phyloP scores from a whole-genome alignment of 2,329 filamentous ascomycete species.

The Colletotrichum higginsianum region DNA sequence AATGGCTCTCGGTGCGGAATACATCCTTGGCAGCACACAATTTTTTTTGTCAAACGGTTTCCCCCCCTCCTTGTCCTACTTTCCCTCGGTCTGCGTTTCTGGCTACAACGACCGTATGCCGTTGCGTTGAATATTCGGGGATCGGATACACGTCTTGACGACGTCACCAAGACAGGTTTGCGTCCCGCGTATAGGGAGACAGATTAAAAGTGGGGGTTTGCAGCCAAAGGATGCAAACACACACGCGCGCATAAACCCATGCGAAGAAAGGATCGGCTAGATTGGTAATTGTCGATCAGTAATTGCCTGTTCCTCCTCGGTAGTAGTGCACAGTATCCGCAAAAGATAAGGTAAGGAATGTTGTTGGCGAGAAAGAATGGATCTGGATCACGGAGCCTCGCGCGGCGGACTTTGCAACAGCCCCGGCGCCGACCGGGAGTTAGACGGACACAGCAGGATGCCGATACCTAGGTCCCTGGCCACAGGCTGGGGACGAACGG shows the following conservation, averaged over 20 bases:
- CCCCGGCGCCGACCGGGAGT: slow-evolving; percentile 2
- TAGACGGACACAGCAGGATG: neutral
- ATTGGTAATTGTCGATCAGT: neutral
- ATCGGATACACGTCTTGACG: too few species aligned
- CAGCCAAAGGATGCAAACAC: neutral
- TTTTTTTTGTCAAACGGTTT: neutral
- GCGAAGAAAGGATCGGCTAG: too few species aligned
- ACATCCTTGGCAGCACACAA: slow-evolving; percentile 2
- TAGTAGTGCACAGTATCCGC: neutral
- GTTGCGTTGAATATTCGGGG: too few species aligned
- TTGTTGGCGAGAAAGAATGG: too few species aligned
- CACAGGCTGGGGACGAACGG: neutral
- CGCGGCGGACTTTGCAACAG: neutral
- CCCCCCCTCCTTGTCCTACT: too few species aligned
- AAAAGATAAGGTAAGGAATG: too few species aligned
- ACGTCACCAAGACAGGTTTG: neutral
- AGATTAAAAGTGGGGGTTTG: too few species aligned
- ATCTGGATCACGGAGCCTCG: neutral
- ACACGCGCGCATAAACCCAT: neutral
- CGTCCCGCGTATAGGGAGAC: too few species aligned
- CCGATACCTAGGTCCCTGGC: neutral
- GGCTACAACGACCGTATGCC: too few species aligned
- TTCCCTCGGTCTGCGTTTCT: too few species aligned
- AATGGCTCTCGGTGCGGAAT: slow-evolving; percentile 13
- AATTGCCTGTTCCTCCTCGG: neutral